Base-by-base conservation (phyloP, 495 filamentous ascomycete species). In the Antarctomyces pellizariae region DNA sequence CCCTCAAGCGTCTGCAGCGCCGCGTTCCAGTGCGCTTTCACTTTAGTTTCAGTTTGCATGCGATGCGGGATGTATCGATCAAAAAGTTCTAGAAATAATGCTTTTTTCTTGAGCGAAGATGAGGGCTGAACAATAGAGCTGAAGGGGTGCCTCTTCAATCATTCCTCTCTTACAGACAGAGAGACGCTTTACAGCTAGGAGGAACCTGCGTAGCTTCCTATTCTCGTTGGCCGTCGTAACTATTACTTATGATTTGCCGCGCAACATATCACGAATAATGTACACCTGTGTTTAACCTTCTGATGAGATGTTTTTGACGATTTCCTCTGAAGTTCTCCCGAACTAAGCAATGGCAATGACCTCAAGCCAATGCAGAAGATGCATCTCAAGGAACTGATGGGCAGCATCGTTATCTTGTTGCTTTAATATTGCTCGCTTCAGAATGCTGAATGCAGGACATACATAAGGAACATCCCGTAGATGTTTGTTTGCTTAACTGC, bases 111-210 rank as follows among this genome's bases (percentile, higher is more conserved):
- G 51, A 21, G 43, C 31, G 38, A 55, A 55, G 6, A 50, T 11
- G 6, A 58, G 32, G 4, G 39, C 45, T 5, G 44, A 31, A 26
- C 18, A 31, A 26, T 46, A 49, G 28, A 41, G 13, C 28, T 50
- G 40, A 22, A 54, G 28, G 30, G 42, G 32, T 10, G 32, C 41
- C 3, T 36, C 14, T 19, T 48, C 34, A 22, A 48, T 31, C n/a
- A 37, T 22, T 14, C 20, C 28, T 29, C 25, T 16, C 29, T 40
- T 36, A 13, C 31, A 33, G 8, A 47, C 33, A 11, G 44, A 30
- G 30, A 55, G 54, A 11, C 47, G 41, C 26, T 30, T 38, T 11
- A 42, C 42, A 39, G 55, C 48, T 18, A 42, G 24, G 5, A 53
- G 22, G 33, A 52, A 49, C 3, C 22, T 15, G 7, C 17, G 12